phyloP scores from a whole-genome alignment of 1,284 basidiomycete species.

The Tilletiaria anomala region DNA sequence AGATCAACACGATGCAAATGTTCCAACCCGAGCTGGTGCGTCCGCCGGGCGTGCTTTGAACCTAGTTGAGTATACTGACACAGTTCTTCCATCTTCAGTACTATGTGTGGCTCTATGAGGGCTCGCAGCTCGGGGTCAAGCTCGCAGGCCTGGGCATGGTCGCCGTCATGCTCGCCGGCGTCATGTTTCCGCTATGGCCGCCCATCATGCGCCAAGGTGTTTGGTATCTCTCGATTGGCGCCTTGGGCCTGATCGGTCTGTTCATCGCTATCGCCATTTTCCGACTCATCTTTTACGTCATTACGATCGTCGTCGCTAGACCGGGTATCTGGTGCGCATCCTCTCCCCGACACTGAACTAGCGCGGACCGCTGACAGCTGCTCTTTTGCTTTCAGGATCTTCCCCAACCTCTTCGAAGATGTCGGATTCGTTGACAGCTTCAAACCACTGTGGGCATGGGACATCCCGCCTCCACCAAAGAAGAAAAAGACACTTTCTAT shows the following conservation, averaged over 20 bases:
- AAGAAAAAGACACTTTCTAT: conserved; percentile 49
- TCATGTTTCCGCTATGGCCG: conserved; percentile 99
- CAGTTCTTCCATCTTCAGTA: conserved; percentile 7
- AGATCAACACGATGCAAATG: conserved; percentile 63
- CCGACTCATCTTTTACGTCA: conserved; percentile 81
- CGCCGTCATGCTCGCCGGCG: conserved; percentile 78
- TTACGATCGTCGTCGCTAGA: conserved; percentile 68
- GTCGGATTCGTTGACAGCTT: conserved; percentile 99
- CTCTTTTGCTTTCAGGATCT: too few species aligned
- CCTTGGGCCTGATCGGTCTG: conserved; percentile 72
- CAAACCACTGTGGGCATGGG: conserved; percentile 95
- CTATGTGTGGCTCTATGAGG: conserved; percentile 95
- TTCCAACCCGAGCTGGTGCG: conserved; percentile 41
- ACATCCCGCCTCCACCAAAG: conserved; percentile 51
- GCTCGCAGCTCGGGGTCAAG: conserved; percentile 81
- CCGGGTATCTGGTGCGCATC: conserved; percentile 98
- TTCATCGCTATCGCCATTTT: conserved; percentile 87
- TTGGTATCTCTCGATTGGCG: conserved; percentile 81
- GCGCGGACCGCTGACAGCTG: too few species aligned
- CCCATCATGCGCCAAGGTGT: conserved; percentile 82
- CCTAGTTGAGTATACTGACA: too few species aligned
- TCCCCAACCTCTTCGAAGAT: conserved; percentile 94
- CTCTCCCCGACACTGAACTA: too few species aligned
- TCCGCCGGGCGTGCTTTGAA: too few species aligned
- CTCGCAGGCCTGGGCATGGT: conserved; percentile 88